Base-by-base conservation (phyloP, 208 protist species). In the Lotmaria passim region DNA sequence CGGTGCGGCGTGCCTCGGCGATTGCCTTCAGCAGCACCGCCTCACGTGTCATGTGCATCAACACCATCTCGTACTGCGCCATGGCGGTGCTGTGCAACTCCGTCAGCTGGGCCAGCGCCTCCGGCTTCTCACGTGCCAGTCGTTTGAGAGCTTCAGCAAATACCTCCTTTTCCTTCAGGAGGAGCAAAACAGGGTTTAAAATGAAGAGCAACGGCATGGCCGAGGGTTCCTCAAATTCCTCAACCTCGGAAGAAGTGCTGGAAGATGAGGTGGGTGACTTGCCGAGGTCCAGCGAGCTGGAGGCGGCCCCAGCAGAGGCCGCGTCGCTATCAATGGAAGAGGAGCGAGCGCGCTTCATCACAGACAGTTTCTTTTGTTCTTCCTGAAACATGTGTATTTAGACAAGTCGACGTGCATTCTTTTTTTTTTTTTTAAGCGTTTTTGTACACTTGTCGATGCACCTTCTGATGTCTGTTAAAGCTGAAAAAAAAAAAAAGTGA, bases 21-120 rank as follows among this genome's bases (percentile, higher is more conserved):
- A 75, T n/a, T 0, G 79, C 79, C 47, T 55, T 69, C 17, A 81
- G 53, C n/a, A 84, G 61, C 5, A 84, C 34, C 4, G 74, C 68
- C 51, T 84, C 75, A 7, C 79, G 79, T 26, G 46, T 72, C 67
- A 84, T 75, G 31, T 33, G 24, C 74, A 84, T 81, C 28, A 84
- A 52, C 50, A 84, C 69, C 24, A 81, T 11, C 21, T 74, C 75
- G 56, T 84, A 58, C 65, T 84, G 74, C 21, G 53, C 36, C 48
- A 81, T 69, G 14, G 59, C 58, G 15, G 26, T 61, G 33, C 46
- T 46, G 36, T 84, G 79, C 12, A 71, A 50, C 44, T 77, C 74
- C 1, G 74, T 74, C 26, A 84, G 69, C 28, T 1, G 17, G 15
- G 65, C 61, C 19, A 84, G 65, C 6, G 24, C 59, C 4, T 46